A percentile compares a stretch with the other conserved stretches of the same genome.
These are phyloP conservation scores for Medicago arabica DNA, from an alignment of 306 rosid species.

Conservation along the genomic window DNA sequence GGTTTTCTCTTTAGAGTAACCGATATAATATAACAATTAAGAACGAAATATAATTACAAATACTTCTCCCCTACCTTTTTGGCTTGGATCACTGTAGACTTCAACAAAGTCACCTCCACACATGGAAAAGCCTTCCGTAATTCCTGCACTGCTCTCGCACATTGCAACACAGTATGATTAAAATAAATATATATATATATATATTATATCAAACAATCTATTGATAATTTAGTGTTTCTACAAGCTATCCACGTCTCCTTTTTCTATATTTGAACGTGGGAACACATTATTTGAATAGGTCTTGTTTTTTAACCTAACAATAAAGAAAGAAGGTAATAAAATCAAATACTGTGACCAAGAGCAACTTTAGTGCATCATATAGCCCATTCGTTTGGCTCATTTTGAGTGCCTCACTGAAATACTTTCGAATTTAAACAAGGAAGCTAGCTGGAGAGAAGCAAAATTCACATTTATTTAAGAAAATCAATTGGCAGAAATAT, in stretches of 20 bases:
- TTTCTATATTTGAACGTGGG: slow-evolving; percentile 3
- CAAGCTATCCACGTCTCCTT: slow-evolving; percentile 9
- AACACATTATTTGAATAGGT: slow-evolving; percentile 20
- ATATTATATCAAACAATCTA: slow-evolving; percentile 6
- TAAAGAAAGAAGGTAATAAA: slow-evolving; percentile 2
- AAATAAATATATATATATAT: slow-evolving; percentile 16
- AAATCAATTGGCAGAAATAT: slow-evolving; percentile 11
- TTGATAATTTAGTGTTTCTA: slow-evolving; percentile 8
- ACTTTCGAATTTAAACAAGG: neutral
- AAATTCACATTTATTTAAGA: neutral
- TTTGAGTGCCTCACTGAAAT: neutral
- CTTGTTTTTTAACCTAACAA: neutral
- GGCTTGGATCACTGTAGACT: slow-evolving; percentile 85
- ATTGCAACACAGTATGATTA: slow-evolving; percentile 28
- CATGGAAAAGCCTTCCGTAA: slow-evolving; percentile 98
- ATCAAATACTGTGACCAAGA: slow-evolving; percentile 2
- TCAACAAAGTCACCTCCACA: slow-evolving; percentile 98
- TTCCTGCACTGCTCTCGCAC: slow-evolving; percentile 79
- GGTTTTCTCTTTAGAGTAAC: slow-evolving; percentile 5
- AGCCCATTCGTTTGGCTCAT: neutral
- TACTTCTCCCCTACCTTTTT: slow-evolving; percentile 65
- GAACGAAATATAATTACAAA: neutral
- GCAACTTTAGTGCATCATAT: neutral
- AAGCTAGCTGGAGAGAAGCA: slow-evolving; percentile 12
- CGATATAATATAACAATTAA: neutral